These are phyloP conservation scores for Fusarium bulbicola DNA, from an alignment of 2,329 filamentous ascomycete genomes.

Conservation along the genomic window DNA sequence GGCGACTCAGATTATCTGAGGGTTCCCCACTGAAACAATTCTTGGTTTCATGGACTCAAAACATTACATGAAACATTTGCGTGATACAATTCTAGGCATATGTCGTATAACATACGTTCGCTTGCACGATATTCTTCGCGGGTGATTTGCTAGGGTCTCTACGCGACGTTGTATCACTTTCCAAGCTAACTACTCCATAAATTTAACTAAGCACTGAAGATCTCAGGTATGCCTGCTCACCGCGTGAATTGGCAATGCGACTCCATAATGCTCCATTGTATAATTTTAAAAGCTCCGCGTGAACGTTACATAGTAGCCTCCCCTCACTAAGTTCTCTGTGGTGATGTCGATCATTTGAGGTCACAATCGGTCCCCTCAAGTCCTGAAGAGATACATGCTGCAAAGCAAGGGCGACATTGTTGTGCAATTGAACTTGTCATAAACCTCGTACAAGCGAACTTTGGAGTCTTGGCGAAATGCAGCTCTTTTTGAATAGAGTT, in stretches of 20 bases:
- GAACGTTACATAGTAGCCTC: not conserved
- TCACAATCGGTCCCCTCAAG: not conserved
- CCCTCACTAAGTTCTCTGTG: not conserved
- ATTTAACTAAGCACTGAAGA: not conserved
- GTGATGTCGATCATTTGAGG: not conserved
- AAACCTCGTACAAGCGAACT: too few species aligned
- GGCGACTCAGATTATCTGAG: not conserved
- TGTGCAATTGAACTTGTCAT: not conserved
- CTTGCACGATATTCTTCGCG: not conserved
- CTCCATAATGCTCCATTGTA: not conserved
- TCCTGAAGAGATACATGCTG: accelerated
- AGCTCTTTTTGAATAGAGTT: not conserved
- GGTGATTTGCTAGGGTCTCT: not conserved
- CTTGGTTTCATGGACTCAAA: not conserved
- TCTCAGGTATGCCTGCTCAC: not conserved
- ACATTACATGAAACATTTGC: not conserved
- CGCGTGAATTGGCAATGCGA: not conserved
- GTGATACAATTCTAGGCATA: too few species aligned
- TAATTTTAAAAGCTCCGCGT: accelerated
- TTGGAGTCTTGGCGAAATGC: not conserved
- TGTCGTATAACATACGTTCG: not conserved
- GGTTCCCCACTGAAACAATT: not conserved
- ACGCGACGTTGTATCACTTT: not conserved
- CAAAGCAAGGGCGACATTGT: too few species aligned
- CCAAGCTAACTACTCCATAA: not conserved